Base-by-base conservation (phyloP, 192 early-diverging fungal species). In the Podila epicladia region DNA sequence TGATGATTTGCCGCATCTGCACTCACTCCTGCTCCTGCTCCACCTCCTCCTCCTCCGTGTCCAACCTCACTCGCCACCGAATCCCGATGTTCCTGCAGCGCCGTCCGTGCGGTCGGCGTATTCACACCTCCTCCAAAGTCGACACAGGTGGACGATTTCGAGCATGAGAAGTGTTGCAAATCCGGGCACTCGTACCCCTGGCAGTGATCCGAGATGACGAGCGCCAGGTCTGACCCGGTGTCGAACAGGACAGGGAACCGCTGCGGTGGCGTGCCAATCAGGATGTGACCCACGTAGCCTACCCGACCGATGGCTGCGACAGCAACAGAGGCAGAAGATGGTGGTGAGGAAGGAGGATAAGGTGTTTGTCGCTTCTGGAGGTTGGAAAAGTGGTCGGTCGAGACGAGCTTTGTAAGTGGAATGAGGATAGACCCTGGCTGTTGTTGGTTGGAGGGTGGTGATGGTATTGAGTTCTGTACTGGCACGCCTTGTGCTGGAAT, bases 241-340 rank as follows among this genome's bases (percentile, higher is more conserved):
- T 97, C 96, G 38, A 95, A 94, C 48, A 96, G 90, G 29, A 95
- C 95, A 65, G 90, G 89, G 82, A 98, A 95, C 9, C 84, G 88
- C 84, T 97, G 96, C 11, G 91, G 84, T 9, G 96, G 96, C 9
- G 94, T 92, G 5, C 93, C 95, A 31, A 96, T 82, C 51, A 88
- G 82, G 68, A 97, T 93, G 58, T 96, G 92, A 37, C 95, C 96
- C 28, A 67, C 66, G 13, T 75, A 75, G 6, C 74, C 74, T 24
- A 69, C 73, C 13, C 37, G 31, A 13, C 73, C 73, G 3, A 67
- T 35, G 4, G 58, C 29, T 0, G n/a, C 55, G 37, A 74, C 65
- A 0, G 58, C 29, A 11, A 67, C 49, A 6, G 64, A 15, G 4
- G 57, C 38, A 5, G 64, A 19, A 17, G 31, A 31, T 6, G 31